phyloP scores from a whole-genome alignment of 2,329 filamentous ascomycete species.

The Arachnomyces sp. region DNA sequence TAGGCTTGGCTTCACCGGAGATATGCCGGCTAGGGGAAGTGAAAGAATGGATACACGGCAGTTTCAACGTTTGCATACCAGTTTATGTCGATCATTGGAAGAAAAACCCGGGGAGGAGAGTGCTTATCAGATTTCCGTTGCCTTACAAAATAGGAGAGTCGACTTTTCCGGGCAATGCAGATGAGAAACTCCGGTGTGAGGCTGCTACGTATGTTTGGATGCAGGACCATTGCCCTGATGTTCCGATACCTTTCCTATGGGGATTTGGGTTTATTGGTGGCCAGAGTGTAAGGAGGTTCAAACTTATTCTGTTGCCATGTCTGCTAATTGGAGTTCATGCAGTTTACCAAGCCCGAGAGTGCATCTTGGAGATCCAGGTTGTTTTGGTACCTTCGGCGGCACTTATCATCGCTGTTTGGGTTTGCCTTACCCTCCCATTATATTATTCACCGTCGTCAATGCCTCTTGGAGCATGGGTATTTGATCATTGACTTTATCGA shows the following conservation, averaged over 20 bases:
- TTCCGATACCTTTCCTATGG: constrained; percentile 29
- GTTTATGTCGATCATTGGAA: constrained; percentile 10
- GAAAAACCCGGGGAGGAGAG: constrained; percentile 19
- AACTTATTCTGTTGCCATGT: not conserved
- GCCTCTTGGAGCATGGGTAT: constrained; percentile 19
- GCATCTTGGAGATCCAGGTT: constrained; percentile 13
- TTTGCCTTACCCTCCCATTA: constrained; percentile 18
- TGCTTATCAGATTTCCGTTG: constrained; percentile 19
- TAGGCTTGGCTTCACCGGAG: constrained; percentile 1
- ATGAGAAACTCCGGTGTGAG: constrained; percentile 39
- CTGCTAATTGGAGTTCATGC: constrained; percentile 3
- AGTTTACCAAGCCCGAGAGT: constrained; percentile 11
- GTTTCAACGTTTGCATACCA: constrained; percentile 22
- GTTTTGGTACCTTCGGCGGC: constrained; percentile 17
- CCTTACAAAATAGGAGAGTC: constrained; percentile 30
- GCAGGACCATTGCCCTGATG: constrained; percentile 27
- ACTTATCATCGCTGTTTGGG: constrained; percentile 16
- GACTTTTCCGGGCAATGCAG: constrained; percentile 30
- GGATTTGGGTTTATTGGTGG: constrained; percentile 28
- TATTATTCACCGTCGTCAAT: constrained; percentile 12
- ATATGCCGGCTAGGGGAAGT: constrained; percentile 8
- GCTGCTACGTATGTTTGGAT: constrained; percentile 36
- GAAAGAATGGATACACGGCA: constrained; percentile 15
- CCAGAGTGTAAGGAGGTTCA: constrained; percentile 15
- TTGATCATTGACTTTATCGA: constrained; percentile 24